Evolutionary conservation across 2,329 filamentous ascomycete species (phyloP), one percentile per base, ranked within the genome.

Genomic region (Colletotrichum euphorbiae): DNA sequence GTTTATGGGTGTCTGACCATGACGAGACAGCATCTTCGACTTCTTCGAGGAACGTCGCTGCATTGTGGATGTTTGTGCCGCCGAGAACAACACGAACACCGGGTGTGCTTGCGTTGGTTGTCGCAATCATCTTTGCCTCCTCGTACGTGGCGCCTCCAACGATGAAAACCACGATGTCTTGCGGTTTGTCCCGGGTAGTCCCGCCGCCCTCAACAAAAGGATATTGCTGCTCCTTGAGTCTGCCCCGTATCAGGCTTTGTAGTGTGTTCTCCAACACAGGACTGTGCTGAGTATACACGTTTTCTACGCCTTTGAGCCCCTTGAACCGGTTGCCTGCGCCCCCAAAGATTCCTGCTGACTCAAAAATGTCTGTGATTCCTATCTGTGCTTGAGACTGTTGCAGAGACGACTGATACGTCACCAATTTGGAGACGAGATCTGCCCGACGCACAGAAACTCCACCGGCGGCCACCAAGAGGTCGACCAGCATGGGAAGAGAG

Each of bases 201-300:
- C 92, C 92, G 15, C 92, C 91, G 6, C 93, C 93, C 73, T 98
- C 96, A 5, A 98, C 88, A 76, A 98, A 99, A 0, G 96, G 97
- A 76, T 97, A 98, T 70, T 96, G 89, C 71, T 94, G 88, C 74
- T 97, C 93, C 74, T 90, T 91, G 67, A 99, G 80, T 33, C 92
- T 89, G 0, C 96, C 97, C 77, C 97, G 98, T 81, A 98, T 94
- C 58, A 99, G 83, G 73, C 95, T 95, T 76, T 98, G 95, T 17
- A 99, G 81, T 0, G 94, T 98, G 24, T 88, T 87, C 78, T 98
- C 94, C 15, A 99, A 80, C 21, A 93, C 86, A 0, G 97, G 94
- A 6, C 93, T 97, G 78, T 99, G 96, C 78, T 99, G 97, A 0
- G 96, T 99, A 78, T 99, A 99, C 31, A 99, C 96, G 74, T 99